Base-by-base conservation (phyloP, 345 rosid species). In the Ceriops tagal region DNA sequence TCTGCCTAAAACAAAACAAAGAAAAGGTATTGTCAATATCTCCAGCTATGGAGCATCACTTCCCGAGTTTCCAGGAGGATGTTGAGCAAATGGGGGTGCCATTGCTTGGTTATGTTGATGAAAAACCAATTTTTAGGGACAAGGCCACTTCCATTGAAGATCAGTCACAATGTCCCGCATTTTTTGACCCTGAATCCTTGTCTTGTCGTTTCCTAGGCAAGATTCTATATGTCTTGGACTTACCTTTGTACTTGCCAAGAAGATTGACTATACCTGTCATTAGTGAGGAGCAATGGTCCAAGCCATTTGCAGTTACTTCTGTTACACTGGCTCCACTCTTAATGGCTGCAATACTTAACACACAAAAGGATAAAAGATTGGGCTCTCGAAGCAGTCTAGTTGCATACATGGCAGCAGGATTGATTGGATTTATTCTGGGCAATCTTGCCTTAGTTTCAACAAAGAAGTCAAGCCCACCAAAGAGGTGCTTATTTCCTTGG, bases 211-310 rank as follows among this genome's bases (percentile, higher is more conserved):
- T 71, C 81, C 31, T 78, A 43, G 61, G 61, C 26, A 70, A 73
- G 79, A 55, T 85, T 16, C 64, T 84, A 13, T 13, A 74, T 53
- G 67, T 87, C 51, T 73, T 92, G 68, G 92, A 91, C 73, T 63
- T 89, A 32, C 97, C 99, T 67, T 80, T 95, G 1, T 85, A 79
- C 83, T 66, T 95, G 67, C 96, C 97, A 13, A 86, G 99, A 75
- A 87, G 82, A 74, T 66, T 92, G 71, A 92, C 99, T 0, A 89
- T 95, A 51, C 97, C 99, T 1, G 82, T 88, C 16, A 87, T 84
- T 26, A 72, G 82, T 35, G 97, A 85, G 72, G 82, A 81, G 20
- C 77, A 64, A 53, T 95, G 99, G 99, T 92, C 97, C 53, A 92
- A 83, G 82, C 83, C 92, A 53, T 80, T 61, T 75, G 96, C 92